Evolutionary conservation across 2,329 filamentous ascomycete genomes (phyloP), one percentile per base, ranked within the genome.

Genomic region (Ophiostoma triangulosporum): DNA sequence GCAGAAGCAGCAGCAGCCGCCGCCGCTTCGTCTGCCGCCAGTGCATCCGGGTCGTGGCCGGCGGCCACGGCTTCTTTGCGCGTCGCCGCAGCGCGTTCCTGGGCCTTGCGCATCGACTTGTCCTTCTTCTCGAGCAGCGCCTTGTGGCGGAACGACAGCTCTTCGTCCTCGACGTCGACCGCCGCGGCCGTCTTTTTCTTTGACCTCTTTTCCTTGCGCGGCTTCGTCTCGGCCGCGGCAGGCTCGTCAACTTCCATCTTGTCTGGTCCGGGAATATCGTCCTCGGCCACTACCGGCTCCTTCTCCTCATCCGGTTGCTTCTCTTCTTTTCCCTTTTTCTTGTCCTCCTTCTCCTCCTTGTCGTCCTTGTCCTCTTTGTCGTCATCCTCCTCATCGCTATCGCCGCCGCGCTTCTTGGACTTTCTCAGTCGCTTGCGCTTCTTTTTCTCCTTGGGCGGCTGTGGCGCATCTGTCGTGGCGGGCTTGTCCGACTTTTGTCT

Each of bases 1-100:
- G 88, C 60, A 95, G 89, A 7, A 88, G 89, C 22, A 95, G 72
- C 6, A 88, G 89, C 54, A 85, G 33, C 43, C 6, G 33, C n/a
- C n/a, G n/a, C n/a, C n/a, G n/a, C n/a, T n/a, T n/a, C n/a, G n/a
- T n/a, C 40, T 2, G 29, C 27, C 1, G 20, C 17, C 0, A 14
- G 22, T 1, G 26, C 35, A 1, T 40, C 29, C 6, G 50, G 22
- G 22, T 50, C 33, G 14, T 24, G 22, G 6, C 29, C 40, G 6
- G 35, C 50, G 8, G 22, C 35, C 7, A n/a, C 26, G n/a, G 31
- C 50, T n/a, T 51, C 50, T 17, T 31, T 20, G 40, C 38, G 31
- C 29, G 7, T 9, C 12, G 14, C 49, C 35, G 62, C 3, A 57
- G 35, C 51, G 8, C 24, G 35, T 5, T n/a, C 29, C 22, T 40